A percentile compares a stretch with the other conserved stretches of the same genome.
Conservation (phyloP, 2,329 filamentous ascomycete species). For the Magnaporthiopsis poae region DNA sequence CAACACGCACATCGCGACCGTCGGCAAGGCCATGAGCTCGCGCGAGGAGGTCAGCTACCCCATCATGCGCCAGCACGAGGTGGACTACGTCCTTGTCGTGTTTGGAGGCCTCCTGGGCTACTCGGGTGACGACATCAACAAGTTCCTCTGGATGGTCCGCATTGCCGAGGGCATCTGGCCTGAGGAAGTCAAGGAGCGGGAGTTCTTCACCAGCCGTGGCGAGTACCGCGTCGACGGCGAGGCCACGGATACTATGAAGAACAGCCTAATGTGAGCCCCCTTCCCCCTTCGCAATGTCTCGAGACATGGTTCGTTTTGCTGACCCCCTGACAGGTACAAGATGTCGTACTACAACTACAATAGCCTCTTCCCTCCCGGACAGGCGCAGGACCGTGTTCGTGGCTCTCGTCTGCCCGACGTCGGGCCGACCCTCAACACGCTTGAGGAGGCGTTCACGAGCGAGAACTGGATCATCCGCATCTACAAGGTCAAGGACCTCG, state of each 20-base stretch:
- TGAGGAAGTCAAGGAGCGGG: slow-evolving; percentile 94
- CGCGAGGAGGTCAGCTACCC: slow-evolving; percentile 96
- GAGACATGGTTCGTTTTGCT: neutral
- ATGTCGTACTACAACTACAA: slow-evolving; percentile 99
- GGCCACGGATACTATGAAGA: slow-evolving; percentile 94
- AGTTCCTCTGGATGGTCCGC: slow-evolving; percentile 99
- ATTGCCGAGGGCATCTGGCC: slow-evolving; percentile 99
- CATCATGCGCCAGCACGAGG: slow-evolving; percentile 96
- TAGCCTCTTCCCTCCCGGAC: slow-evolving; percentile 78
- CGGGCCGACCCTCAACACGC: slow-evolving; percentile 72
- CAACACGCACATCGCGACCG: slow-evolving; percentile 98
- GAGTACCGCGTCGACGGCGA: slow-evolving; percentile 92
- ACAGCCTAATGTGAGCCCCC: slow-evolving; percentile 83
- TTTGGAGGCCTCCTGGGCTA: slow-evolving; percentile 94
- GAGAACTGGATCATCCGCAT: slow-evolving; percentile 99
- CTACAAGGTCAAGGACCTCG: slow-evolving; percentile 98
- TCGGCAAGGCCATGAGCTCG: slow-evolving; percentile 97
- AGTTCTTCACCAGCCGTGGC: slow-evolving; percentile 86
- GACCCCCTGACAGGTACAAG: slow-evolving; percentile 67
- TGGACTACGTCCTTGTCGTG: slow-evolving; percentile 95
- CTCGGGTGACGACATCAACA: slow-evolving; percentile 98
- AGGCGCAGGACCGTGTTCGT: slow-evolving; percentile 84
- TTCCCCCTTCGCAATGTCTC: neutral
- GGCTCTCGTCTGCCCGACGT: slow-evolving; percentile 69
- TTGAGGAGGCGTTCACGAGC: slow-evolving; percentile 96